Evolutionary conservation across 2,329 filamentous ascomycete species (phyloP).

Genomic region (Chaetomium sp.): DNA sequence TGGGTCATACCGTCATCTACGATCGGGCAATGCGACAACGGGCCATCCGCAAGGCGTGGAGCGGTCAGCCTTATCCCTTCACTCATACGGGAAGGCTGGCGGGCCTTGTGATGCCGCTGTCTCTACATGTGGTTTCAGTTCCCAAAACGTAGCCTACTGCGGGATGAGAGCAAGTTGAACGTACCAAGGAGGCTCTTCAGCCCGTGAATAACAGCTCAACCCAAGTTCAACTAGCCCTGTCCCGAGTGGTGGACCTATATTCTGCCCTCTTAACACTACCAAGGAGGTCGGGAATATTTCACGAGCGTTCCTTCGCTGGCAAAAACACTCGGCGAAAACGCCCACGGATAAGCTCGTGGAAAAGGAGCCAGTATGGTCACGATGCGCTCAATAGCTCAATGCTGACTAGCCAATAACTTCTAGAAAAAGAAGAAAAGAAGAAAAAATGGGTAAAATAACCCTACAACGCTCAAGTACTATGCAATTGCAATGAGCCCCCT

Average conservation of each 20-base stretch:
- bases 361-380: neutral
- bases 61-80: neutral
- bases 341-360: neutral
- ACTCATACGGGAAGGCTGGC: neutral
- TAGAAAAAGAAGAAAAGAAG: neutral
- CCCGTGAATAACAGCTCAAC: neutral
- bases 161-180: neutral
- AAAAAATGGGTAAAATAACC: neutral
- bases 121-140: neutral
- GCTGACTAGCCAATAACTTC: neutral
- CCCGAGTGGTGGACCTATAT: neutral
- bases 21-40: constrained; percentile 9
- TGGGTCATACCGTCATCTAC: neutral
- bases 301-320: neutral
- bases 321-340: neutral
- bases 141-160: neutral
- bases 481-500: neutral
- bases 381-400: neutral
- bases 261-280: neutral
- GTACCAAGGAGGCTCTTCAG: neutral
- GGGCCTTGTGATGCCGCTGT: neutral
- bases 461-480: neutral
- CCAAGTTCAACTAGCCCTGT: neutral
- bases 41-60: neutral
- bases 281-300: neutral